Evolutionary conservation across 192 early-diverging fungal genomes (phyloP), one percentile per base, ranked within the genome.

Genomic region (Linnemannia hyalina): DNA sequence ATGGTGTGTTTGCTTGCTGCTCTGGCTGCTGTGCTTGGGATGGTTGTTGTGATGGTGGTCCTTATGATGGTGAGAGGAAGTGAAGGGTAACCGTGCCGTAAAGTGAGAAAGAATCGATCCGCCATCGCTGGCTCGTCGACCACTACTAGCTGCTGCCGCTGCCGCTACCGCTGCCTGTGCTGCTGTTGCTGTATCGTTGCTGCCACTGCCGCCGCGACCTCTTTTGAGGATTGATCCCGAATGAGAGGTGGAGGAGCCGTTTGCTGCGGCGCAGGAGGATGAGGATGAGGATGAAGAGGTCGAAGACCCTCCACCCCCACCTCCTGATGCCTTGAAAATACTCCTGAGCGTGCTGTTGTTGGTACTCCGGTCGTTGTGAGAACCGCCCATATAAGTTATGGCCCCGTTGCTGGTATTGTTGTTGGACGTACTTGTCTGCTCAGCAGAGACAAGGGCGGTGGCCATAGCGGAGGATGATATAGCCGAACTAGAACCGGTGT

Each of bases 31-130:
- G 2, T 74, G 49, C 6, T 57, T 41, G 29, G 54, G 6, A 4
- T 74, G 23, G 11, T 74, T 49, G 22, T 16, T 22, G 3, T 74
- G 54, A 4, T 74, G 73, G 16, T 74, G 73, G 16, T 55, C 8
- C 6, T 77, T 46, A 6, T 77, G 60, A 36, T 77, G 44, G 6
- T 79, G 55, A 18, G 42, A 10, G 18, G 70, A 60, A 1, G 38
- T 47, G 52, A 80, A 80, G 3, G 52, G 78, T 26, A 60, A n/a
- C 32, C 78, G 32, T 6, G 75, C 46, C 3, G 81, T 71, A 32
- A 86, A 73, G 46, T 79, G 78, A 26, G 78, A 86, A 40, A 86
- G 78, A 54, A 86, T 86, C 29, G 84, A 81, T 5, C 84, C 84
- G 0, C 84, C 84, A 22, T 86, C 84, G 15, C 78, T 80, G 15